Evolutionary conservation across 2,329 filamentous ascomycete species (phyloP).

Genomic region (Graphilbum sp.): DNA sequence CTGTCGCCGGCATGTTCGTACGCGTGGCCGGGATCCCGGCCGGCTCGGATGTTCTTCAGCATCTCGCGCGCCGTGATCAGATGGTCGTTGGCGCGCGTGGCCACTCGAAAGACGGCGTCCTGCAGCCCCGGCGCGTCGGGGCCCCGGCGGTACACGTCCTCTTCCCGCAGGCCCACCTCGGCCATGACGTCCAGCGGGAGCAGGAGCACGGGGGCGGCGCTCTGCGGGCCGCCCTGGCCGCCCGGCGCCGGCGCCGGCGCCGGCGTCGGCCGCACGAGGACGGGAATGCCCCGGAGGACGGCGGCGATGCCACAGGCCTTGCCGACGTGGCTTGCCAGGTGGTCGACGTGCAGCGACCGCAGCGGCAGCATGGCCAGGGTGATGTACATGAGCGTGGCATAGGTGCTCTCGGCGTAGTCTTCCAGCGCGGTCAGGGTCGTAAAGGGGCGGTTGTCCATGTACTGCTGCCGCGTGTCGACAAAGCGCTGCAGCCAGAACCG

Average conservation of each 20-base stretch:
- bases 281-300: constrained; percentile 69
- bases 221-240: constrained; percentile 18
- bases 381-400: constrained; percentile 81
- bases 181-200: constrained; percentile 85
- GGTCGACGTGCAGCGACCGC: constrained; percentile 71
- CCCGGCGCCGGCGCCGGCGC: constrained; percentile 24
- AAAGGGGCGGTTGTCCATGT: constrained; percentile 73
- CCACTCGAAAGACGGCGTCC: constrained; percentile 83
- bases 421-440: constrained; percentile 58
- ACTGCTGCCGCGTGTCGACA: constrained; percentile 64
- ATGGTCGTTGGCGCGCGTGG: constrained; percentile 89
- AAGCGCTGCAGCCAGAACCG: constrained; percentile 64
- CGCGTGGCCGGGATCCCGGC: constrained; percentile 62
- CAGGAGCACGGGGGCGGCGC: constrained; percentile 50
- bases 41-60: constrained; percentile 61
- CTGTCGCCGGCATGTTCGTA: constrained; percentile 77
- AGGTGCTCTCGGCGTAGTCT: constrained; percentile 85
- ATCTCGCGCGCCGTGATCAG: constrained; percentile 87
- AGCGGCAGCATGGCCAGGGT: constrained; percentile 67
- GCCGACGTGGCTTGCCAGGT: constrained; percentile 86
- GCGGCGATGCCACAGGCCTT: constrained; percentile 84
- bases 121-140: constrained; percentile 63
- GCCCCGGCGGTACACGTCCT: constrained; percentile 73
- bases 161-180: constrained; percentile 62
- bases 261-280: constrained; percentile 48